Base-by-base conservation (phyloP, 129 eudicot genomes). In the Tagetes patula region DNA sequence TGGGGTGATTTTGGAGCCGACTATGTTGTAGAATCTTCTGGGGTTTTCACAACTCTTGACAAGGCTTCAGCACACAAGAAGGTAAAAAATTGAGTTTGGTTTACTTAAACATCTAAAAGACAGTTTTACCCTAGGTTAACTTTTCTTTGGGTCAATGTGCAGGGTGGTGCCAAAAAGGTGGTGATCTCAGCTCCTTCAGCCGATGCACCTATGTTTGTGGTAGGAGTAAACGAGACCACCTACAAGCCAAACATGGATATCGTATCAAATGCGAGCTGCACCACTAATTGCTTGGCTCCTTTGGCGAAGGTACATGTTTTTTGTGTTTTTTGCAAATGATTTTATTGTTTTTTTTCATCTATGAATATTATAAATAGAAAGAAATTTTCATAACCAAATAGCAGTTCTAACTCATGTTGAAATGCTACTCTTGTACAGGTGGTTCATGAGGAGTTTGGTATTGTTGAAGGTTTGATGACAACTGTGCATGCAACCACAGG, bases 401-500 rank as follows among this genome's bases (percentile, higher is more conserved):
- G 46, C 36, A 56, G 27, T 12, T 52, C 9, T n/a, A 11, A 11
- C 55, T 20, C 43, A 31, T 73, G 6, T n/a, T 73, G 60, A 73
- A 45, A 60, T 60, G 33, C 38, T 45, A 36, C 43, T 43, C 13
- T 30, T 75, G 8, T 69, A 55, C 83, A 94, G 99, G 99, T 90
- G 81, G 97, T 94, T 62, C 99, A 94, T 43, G 97, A 94, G 79
- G 99, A 94, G 83, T 90, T 94, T 40, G 99, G 99, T 71, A 94
- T 94, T 55, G 58, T 88, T 54, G 99, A 90, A 81, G 96, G 99
- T 66, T 77, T 94, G 63, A 94, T 94, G 99, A 94, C 97, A 38
- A 90, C 99, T 56, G 99, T 94, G 64, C 99, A 94, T 84, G 99
- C 99, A 67, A 94, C 97, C 46, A 90, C 99, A 73, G 99, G 99